Evolutionary conservation across 2,329 filamentous ascomycete genomes (phyloP), one percentile per base, ranked within the genome.

Genomic region (Mycosphaerelloides madeirae): DNA sequence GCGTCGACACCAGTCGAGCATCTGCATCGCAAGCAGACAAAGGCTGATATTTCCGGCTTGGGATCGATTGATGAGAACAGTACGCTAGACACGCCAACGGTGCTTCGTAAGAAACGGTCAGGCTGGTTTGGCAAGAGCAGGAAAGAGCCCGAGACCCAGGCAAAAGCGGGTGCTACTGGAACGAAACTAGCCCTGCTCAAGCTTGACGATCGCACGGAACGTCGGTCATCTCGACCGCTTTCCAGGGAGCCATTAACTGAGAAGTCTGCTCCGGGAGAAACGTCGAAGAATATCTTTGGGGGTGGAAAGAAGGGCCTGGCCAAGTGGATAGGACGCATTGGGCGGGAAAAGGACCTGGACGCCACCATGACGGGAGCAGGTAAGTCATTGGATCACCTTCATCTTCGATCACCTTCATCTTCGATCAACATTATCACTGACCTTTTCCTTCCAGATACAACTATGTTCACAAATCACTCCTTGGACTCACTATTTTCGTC

Each of bases 321-420:
- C 33, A 76, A 72, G 48, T 70, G 76, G 41, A 72, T 81, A 40
- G 69, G 75, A 33, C 75, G 72, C 55, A 76, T 73, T 52, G 63
- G 67, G 39, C 63, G 68, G 29, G 56, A 58, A 3, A 62, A 57
- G 41, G 54, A 52, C 22, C 39, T 54, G 14, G 56, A 50, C 8
- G 50, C 43, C 18, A 52, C 44, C 6, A 41, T 43, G 15, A 41
- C 49, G 14, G 48, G 48, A 33, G 28, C 43, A 38, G 53, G 54
- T 54, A 48, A 51, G 50, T 52, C 14, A 8, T 16, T 14, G 6
- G n/a, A 3, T 13, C 25, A 15, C 18, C 31, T 25, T 19, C 29
- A 22, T 13, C n/a, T n/a, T n/a, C n/a, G n/a, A n/a, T n/a, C n/a
- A n/a, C n/a, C n/a, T n/a, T 13, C 25, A 15, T 14, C 31, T 25